These are phyloP conservation scores for Fusarium stilboides DNA, from an alignment of 2,329 filamentous ascomycete species.

Conservation along the genomic window DNA sequence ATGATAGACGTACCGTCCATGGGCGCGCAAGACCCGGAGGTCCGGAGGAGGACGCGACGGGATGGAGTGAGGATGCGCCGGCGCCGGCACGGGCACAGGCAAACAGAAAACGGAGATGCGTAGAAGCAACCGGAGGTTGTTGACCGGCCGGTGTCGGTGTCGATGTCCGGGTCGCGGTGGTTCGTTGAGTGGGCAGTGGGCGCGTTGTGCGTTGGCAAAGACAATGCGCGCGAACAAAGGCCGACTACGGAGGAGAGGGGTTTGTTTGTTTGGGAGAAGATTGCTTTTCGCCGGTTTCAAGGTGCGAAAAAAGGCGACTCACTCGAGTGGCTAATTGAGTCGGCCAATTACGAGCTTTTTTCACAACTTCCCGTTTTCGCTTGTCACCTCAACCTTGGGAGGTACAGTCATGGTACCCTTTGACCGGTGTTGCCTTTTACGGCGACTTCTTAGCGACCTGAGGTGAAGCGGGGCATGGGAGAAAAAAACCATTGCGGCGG, in stretches of 20 bases:
- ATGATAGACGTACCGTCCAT: slow-evolving; percentile 66
- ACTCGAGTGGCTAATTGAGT: slow-evolving; percentile 34
- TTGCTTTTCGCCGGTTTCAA: slow-evolving; percentile 41
- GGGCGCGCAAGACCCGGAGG: slow-evolving; percentile 42
- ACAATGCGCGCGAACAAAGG: slow-evolving; percentile 47
- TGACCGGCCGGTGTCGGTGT: slow-evolving; percentile 50
- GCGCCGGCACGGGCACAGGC: slow-evolving; percentile 32
- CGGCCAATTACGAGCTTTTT: slow-evolving; percentile 21
- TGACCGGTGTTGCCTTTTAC: slow-evolving; percentile 7
- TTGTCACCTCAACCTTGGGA: slow-evolving; percentile 3
- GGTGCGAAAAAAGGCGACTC: slow-evolving; percentile 42
- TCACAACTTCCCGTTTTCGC: slow-evolving; percentile 14
- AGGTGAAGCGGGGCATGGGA: slow-evolving; percentile 23
- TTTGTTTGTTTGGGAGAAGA: slow-evolving; percentile 46
- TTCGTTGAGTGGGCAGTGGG: slow-evolving; percentile 45
- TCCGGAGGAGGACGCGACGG: slow-evolving; percentile 33
- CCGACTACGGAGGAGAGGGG: slow-evolving; percentile 55
- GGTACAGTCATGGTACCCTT: slow-evolving; percentile 37
- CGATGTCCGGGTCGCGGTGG: slow-evolving; percentile 41
- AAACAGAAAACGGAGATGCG: slow-evolving; percentile 23
- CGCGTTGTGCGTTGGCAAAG: slow-evolving; percentile 46
- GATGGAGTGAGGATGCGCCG: slow-evolving; percentile 28
- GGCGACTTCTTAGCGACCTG: slow-evolving; percentile 34
- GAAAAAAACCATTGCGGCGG: slow-evolving; percentile 22
- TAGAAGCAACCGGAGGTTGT: slow-evolving; percentile 29